phyloP scores from a whole-genome alignment of 2,329 filamentous ascomycete species.

The Didymellaceae sp. region DNA sequence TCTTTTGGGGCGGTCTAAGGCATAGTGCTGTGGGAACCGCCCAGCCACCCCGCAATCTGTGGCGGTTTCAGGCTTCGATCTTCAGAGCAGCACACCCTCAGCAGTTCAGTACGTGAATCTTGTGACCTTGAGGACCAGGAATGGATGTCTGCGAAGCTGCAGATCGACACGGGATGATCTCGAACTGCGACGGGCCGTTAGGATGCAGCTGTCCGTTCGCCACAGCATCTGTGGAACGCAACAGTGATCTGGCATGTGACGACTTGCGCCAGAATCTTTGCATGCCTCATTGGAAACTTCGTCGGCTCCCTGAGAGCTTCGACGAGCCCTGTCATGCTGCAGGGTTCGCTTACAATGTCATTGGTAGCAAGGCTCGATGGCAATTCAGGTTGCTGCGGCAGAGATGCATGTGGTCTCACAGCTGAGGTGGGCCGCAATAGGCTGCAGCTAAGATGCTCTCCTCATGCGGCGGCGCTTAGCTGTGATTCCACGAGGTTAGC shows the following conservation, averaged over 20 bases:
- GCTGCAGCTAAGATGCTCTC: no score
- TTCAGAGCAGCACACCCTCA: constrained; percentile 8
- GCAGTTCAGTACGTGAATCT: not conserved
- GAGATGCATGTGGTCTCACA: constrained; percentile 28
- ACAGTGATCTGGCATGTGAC: constrained; percentile 38
- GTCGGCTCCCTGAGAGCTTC: constrained; percentile 12
- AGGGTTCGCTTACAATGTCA: constrained; percentile 18
- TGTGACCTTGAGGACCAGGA: constrained; percentile 14
- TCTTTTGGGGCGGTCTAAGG: not conserved
- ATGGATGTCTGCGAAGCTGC: constrained; percentile 15
- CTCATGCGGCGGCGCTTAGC: no score
- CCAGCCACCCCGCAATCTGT: constrained; percentile 11
- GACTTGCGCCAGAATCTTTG: constrained; percentile 11
- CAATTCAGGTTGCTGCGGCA: constrained; percentile 33
- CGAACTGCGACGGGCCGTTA: constrained; percentile 39
- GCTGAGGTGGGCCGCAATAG: constrained; percentile 33
- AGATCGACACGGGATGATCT: constrained; percentile 36
- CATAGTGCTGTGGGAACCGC: constrained; percentile 1
- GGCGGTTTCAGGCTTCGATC: constrained; percentile 3
- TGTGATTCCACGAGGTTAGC: constrained; percentile 13
- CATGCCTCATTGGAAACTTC: not conserved
- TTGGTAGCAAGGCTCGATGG: constrained; percentile 27
- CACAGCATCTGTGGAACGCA: constrained; percentile 36
- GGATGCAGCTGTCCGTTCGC: constrained; percentile 27
- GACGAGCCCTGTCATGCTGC: constrained; percentile 16